These are phyloP conservation scores for Coemansia interrupta DNA, from an alignment of 192 early-diverging fungal species.

Conservation along the genomic window DNA sequence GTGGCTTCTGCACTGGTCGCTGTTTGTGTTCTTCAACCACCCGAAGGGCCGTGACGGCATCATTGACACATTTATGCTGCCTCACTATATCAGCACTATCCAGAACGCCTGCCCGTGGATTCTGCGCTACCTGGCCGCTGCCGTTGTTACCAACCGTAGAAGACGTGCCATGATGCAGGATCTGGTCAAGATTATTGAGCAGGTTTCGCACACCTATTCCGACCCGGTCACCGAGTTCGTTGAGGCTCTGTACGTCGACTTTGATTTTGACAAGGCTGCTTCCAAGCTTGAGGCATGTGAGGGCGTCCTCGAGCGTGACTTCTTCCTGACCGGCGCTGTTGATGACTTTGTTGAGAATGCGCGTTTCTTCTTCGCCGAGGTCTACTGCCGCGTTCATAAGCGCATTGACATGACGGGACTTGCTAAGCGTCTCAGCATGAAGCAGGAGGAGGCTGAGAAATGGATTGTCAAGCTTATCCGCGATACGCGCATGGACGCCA, in stretches of 20 bases:
- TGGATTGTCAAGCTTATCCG: constrained; percentile 98
- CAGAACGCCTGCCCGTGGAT: constrained; percentile 97
- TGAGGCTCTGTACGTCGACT: constrained; percentile 85
- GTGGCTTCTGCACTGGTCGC: constrained; percentile 94
- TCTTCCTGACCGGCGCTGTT: constrained; percentile 83
- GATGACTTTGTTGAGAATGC: constrained; percentile 95
- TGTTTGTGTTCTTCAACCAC: constrained; percentile 99
- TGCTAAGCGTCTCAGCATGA: constrained; percentile 79
- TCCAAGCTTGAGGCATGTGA: constrained; percentile 84
- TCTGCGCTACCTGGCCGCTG: constrained; percentile 89
- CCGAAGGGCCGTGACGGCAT: constrained; percentile 92
- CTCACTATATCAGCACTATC: constrained; percentile 94
- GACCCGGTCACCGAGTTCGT: constrained; percentile 95
- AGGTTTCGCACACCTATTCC: constrained; percentile 76
- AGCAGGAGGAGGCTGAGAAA: constrained; percentile 88
- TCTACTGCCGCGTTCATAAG: constrained; percentile 96
- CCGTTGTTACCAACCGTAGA: constrained; percentile 87
- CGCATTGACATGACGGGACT: constrained; percentile 89
- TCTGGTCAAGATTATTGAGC: constrained; percentile 82
- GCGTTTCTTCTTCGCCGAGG: constrained; percentile 90
- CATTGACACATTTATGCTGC: constrained; percentile 87
- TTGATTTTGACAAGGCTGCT: constrained; percentile 92
- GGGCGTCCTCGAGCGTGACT: constrained; percentile 81
- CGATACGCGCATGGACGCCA: constrained; percentile 93
- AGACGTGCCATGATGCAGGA: constrained; percentile 83